These are phyloP conservation scores for Blastocystis sp. DNA, from an alignment of 352 stramenopile genomes.

Conservation along the genomic window DNA sequence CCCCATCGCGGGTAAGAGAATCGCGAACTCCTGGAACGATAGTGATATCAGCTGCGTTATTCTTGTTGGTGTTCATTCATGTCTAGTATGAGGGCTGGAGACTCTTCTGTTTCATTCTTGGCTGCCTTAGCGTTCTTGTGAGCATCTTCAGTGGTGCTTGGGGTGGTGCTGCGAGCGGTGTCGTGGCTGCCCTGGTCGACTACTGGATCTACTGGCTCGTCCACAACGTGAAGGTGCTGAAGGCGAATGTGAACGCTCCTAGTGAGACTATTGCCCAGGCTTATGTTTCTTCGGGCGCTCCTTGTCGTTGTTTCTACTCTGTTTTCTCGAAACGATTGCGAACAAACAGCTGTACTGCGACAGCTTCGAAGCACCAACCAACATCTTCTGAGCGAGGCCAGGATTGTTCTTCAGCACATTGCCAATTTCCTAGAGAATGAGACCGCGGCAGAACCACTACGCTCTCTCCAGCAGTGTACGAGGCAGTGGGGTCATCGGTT, in stretches of 20 bases:
- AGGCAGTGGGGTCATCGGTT: constrained; percentile 63
- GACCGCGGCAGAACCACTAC: background rate
- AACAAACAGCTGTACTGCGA: constrained; percentile 57
- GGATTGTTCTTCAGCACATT: constrained; percentile 72
- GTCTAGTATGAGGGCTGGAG: constrained; percentile 5
- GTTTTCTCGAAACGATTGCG: background rate
- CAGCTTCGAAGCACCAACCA: constrained; percentile 64
- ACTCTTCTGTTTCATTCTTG: background rate
- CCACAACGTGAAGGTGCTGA: background rate
- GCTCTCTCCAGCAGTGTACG: constrained; percentile 71
- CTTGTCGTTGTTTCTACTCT: background rate
- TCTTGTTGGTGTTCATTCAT: background rate
- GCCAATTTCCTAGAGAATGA: constrained; percentile 59
- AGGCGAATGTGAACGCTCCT: background rate
- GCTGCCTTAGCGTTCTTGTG: background rate
- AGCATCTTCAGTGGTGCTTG: background rate
- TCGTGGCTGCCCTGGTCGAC: background rate
- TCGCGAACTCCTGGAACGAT: background rate
- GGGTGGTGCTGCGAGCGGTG: background rate
- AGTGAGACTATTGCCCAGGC: background rate
- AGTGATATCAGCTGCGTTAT: constrained; percentile 19
- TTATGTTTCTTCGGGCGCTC: background rate
- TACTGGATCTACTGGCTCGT: background rate
- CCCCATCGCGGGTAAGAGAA: constrained; percentile 41
- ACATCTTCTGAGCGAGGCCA: constrained; percentile 59